Evolutionary conservation across 495 filamentous ascomycete genomes (phyloP), one percentile per base, ranked within the genome.

Genomic region (Polyplosphaeria fusca): DNA sequence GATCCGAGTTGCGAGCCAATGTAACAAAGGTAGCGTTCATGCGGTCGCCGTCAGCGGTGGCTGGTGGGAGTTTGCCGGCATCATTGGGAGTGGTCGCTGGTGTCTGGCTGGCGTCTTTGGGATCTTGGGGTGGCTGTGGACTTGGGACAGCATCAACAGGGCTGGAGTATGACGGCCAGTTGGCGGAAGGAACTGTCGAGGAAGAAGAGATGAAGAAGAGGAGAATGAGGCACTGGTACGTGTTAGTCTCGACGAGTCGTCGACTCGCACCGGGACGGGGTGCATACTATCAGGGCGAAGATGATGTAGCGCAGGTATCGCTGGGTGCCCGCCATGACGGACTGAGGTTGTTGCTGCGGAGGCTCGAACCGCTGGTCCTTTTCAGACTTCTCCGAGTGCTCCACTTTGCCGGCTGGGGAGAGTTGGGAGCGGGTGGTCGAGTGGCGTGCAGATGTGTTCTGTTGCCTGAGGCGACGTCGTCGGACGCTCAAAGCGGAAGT

Each of bases 1-100:
- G 71, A 70, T 98, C 93, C 26, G 76, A 76, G 69, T 98, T 98
- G 47, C 94, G 85, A 16, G 93, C 93, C 58, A 98, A 79, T 14
- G 91, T 95, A 37, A 98, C 90, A 67, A 98, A 98, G 2, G 94
- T 97, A 24, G 93, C 93, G 70, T 98, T 98, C 74, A 94, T 86
- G 57, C 85, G 85, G 40, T 82, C 79, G 30, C 83, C 84, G 4
- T 72, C 70, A 7, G 78, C 77, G 26, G 76, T 77, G 44, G 79
- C 75, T 11, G 66, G 59, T 13, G 64, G 78, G 37, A 61, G 83
- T 74, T 25, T 76, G 43, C 64, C 26, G 55, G 53, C 46, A 71
- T 66, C 40, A 52, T 67, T 59, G 30, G 63, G 43, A 41, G 44
- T 66, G 39, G 57, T 66, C n/a, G 45, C 11, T 19, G 55, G 50